Evolutionary conservation across 768 basidiomycete genomes (phyloP), one percentile per base, ranked within the genome.

Genomic region (Rhodotorula babjevae): DNA sequence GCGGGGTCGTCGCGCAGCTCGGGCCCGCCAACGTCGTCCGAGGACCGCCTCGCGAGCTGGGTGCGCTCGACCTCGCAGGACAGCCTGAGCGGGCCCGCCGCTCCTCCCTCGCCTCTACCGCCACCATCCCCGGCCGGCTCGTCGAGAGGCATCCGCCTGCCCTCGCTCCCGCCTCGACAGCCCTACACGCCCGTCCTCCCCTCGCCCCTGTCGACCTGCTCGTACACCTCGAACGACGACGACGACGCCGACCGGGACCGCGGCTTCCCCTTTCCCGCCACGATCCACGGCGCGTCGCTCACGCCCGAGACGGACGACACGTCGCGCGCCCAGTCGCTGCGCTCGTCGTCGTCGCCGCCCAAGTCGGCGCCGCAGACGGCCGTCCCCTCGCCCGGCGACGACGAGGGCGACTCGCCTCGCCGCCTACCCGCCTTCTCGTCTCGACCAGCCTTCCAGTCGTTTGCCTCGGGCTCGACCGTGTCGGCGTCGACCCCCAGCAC

Each of bases 191-290:
- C 71, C 3, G 66, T 67, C 31, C 62, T 72, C 7, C 71, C 71
- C 16, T 68, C 66, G 0, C 71, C 71, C 2, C 46, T 72, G 1
- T 72, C 71, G 52, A 67, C 67, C 2, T 67, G 66, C 59, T 68
- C 66, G 12, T 68, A 72, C 66, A 72, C 47, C 27, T 72, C 71
- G 16, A 31, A 5, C 18, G 58, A 59, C 47, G 66, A 40, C 23
- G 66, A 49, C 36, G 66, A 49, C 33, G 42, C 12, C 47, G 31
- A 61, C 25, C 56, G 23, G 7, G 65, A 53, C 2, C 61, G 59
- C n/a, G 71, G 71, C 9, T 72, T 72, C 49, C 71, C 71, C 15
- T 72, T 72, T 58, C 71, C 71, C 2, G 2, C 62, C 2, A 62
- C 71, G 14, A 65, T 65, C 3, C 49, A 46, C 15, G 42, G 3